Conservation (phyloP, 192 early-diverging fungal genomes). For the Tieghemiomyces parasiticus region DNA sequence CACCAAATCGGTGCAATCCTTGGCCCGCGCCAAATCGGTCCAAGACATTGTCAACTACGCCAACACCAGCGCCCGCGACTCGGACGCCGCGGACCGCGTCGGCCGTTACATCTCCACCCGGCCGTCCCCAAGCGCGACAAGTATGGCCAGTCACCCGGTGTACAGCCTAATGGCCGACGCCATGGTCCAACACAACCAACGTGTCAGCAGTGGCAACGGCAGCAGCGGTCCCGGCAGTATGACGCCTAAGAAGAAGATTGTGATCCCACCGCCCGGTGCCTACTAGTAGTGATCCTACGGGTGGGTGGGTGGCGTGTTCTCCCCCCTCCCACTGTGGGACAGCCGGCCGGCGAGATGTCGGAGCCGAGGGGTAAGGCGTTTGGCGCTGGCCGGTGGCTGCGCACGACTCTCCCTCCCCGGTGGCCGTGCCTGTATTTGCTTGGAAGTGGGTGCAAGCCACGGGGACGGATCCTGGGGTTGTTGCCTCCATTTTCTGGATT, state of each 20-base stretch:
- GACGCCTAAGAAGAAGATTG: conserved; percentile 4
- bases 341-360: too few species aligned
- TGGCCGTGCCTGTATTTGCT: not conserved
- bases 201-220: not conserved
- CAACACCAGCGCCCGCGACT: conserved; percentile 1
- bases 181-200: not conserved
- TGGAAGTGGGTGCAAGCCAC: not conserved
- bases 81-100: not conserved
- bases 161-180: conserved; percentile 9
- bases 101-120: conserved; percentile 10
- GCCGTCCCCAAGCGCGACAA: not conserved
- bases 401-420: not conserved
- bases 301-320: not conserved
- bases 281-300: not conserved
- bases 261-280: conserved; percentile 8
- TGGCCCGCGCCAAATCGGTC: conserved; percentile 19
- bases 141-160: not conserved
- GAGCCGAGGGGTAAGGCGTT: not conserved
- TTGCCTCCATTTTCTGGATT: too few species aligned
- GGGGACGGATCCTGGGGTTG: too few species aligned
- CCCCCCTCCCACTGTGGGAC: not conserved
- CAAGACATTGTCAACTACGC: conserved; percentile 24
- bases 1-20: conserved; percentile 24
- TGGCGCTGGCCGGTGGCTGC: not conserved
- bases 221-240: not conserved